Evolutionary conservation across 2,329 filamentous ascomycete species (phyloP).

Genomic region (Teratosphaeriaceae sp.): DNA sequence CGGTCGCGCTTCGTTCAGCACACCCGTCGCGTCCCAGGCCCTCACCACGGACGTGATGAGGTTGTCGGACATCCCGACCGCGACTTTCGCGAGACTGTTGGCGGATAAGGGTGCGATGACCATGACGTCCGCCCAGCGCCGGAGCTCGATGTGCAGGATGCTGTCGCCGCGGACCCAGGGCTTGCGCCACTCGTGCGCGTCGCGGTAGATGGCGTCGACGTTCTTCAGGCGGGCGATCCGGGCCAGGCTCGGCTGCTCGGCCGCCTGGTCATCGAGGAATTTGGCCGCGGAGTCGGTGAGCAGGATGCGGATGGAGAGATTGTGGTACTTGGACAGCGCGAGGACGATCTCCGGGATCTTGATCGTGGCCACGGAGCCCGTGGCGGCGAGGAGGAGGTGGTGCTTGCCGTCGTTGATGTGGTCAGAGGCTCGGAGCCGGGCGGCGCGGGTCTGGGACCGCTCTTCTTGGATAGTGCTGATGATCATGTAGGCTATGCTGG

Average conservation of each 20-base stretch:
- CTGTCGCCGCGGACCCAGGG: slow-evolving; percentile 72
- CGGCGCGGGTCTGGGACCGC: not conserved
- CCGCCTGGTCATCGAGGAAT: slow-evolving; percentile 70
- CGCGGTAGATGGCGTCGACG: slow-evolving; percentile 74
- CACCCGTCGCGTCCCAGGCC: slow-evolving; percentile 77
- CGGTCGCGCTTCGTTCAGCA: slow-evolving; percentile 41
- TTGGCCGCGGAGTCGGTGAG: slow-evolving; percentile 66
- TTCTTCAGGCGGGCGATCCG: slow-evolving; percentile 55
- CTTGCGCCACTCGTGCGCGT: slow-evolving; percentile 77
- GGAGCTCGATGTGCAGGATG: slow-evolving; percentile 86
- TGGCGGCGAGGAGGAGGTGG: slow-evolving; percentile 60
- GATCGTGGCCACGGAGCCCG: slow-evolving; percentile 79
- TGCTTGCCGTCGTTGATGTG: slow-evolving; percentile 44
- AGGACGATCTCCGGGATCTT: slow-evolving; percentile 53
- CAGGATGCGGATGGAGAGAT: slow-evolving; percentile 76
- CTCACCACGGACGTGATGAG: slow-evolving; percentile 67
- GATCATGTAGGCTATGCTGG: not conserved
- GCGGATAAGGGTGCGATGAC: slow-evolving; percentile 76
- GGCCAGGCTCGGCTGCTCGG: slow-evolving; percentile 66
- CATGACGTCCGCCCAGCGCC: slow-evolving; percentile 74
- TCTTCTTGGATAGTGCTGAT: not conserved
- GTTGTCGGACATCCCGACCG: slow-evolving; percentile 69
- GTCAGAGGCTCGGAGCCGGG: slow-evolving; percentile 27
- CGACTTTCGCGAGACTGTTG: slow-evolving; percentile 80
- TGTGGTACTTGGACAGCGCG: slow-evolving; percentile 46